Percentiles rank a stretch among this genome's conserved stretches.
Evolutionary conservation across 495 filamentous ascomycete species (phyloP).

Genomic region (Clavariopsis aquatica): DNA sequence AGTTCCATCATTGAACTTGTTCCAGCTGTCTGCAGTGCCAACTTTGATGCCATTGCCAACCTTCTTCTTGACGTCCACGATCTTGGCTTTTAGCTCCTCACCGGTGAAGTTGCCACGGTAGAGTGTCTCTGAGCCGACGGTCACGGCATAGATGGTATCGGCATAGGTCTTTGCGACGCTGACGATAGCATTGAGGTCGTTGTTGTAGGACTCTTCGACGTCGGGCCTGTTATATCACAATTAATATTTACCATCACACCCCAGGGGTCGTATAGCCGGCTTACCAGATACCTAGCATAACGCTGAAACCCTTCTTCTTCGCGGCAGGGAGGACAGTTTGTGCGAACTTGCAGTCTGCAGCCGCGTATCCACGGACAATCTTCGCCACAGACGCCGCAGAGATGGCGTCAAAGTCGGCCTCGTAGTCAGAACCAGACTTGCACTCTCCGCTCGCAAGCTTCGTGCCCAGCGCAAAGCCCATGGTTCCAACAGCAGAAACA

Average conservation of each 20-base stretch:
- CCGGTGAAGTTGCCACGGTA: constrained; percentile 75
- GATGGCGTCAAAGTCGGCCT: constrained; percentile 65
- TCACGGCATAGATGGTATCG: constrained; percentile 69
- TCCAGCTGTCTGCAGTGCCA: constrained; percentile 81
- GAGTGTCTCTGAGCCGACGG: constrained; percentile 74
- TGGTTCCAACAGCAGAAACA: constrained; percentile 48
- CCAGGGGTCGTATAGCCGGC: constrained; percentile 9
- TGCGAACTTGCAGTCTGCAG: constrained; percentile 66
- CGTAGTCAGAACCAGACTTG: constrained; percentile 66
- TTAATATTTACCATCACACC: neutral
- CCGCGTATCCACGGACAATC: constrained; percentile 71
- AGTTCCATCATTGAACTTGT: constrained; percentile 74
- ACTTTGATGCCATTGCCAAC: constrained; percentile 58
- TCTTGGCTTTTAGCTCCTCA: constrained; percentile 60
- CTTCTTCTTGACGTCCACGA: constrained; percentile 59
- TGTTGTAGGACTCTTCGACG: constrained; percentile 62
- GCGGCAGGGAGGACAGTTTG: constrained; percentile 71
- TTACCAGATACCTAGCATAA: constrained; percentile 77
- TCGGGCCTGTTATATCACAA: constrained; percentile 59
- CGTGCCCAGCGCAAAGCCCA: constrained; percentile 60
- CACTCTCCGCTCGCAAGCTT: constrained; percentile 59
- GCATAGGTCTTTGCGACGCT: constrained; percentile 54
- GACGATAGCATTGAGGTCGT: constrained; percentile 61
- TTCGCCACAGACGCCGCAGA: constrained; percentile 48
- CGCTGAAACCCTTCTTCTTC: constrained; percentile 68